Percentiles rank a stretch among this genome's conserved stretches.
Evolutionary conservation across 2,329 filamentous ascomycete genomes (phyloP).

Genomic region (Chaetothyriales sp.): DNA sequence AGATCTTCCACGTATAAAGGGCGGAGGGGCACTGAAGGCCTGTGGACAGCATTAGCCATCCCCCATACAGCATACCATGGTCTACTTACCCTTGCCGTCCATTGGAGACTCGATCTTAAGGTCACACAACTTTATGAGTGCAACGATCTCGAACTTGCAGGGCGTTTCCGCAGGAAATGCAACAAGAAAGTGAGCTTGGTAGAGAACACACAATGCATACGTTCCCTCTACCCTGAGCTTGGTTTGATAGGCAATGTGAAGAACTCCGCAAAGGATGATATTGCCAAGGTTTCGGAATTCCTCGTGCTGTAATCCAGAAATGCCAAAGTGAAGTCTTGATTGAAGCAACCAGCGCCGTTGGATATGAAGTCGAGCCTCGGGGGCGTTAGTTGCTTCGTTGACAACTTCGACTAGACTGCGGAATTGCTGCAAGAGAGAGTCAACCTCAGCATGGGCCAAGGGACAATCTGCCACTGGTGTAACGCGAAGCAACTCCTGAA

Average conservation of each 20-base stretch:
- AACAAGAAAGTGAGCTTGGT: constrained; percentile 62
- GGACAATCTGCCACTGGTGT: constrained; percentile 79
- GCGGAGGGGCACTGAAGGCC: constrained; percentile 77
- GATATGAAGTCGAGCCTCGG: constrained; percentile 50
- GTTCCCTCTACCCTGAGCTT: constrained; percentile 52
- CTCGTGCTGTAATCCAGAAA: constrained; percentile 39
- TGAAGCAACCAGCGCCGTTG: constrained; percentile 76
- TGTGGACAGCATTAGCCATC: constrained; percentile 29
- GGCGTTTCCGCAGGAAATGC: constrained; percentile 51
- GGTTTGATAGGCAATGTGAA: constrained; percentile 71
- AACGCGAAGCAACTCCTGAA: constrained; percentile 65
- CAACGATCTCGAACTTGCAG: constrained; percentile 56
- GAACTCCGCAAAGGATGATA: constrained; percentile 62
- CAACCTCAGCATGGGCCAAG: constrained; percentile 63
- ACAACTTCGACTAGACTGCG: constrained; percentile 64
- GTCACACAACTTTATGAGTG: constrained; percentile 54
- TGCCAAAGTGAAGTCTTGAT: constrained; percentile 59
- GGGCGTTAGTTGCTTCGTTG: constrained; percentile 70
- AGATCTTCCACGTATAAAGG: constrained; percentile 79
- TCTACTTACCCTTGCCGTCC: constrained; percentile 54
- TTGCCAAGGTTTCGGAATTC: constrained; percentile 69
- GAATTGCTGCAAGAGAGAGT: constrained; percentile 55
- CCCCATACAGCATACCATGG: not conserved
- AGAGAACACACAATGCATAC: constrained; percentile 78
- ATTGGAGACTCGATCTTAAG: constrained; percentile 55